phyloP scores from a whole-genome alignment of 257 asterid genomes.

The Nemophila menziesii region DNA sequence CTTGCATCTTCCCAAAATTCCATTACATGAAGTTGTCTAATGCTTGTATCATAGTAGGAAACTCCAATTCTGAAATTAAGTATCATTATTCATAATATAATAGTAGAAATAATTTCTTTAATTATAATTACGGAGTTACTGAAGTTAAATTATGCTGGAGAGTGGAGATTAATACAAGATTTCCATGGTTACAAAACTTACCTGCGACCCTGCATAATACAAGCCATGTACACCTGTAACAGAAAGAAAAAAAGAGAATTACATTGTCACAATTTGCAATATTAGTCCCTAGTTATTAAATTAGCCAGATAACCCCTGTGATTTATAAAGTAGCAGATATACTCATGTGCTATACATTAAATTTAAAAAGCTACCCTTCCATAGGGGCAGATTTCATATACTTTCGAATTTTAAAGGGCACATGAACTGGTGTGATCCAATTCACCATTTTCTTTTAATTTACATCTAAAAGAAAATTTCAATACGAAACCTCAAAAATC shows the following conservation, averaged over 20 bases:
- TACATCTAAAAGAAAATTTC: too few species aligned
- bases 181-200: conserved; percentile 16
- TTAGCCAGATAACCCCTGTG: too few species aligned
- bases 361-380: too few species aligned
- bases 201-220: conserved; percentile 81
- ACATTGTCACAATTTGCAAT: not conserved
- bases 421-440: too few species aligned
- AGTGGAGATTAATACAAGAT: not conserved
- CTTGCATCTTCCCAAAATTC: conserved; percentile 86
- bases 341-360: too few species aligned
- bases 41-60: conserved; percentile 68
- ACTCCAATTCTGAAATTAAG: conserved; percentile 66
- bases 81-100: conserved; percentile 1
- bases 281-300: too few species aligned
- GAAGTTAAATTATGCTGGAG: not conserved
- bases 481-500: too few species aligned
- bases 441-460: too few species aligned
- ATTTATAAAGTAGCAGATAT: too few species aligned
- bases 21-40: conserved; percentile 65
- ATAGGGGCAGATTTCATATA: too few species aligned
- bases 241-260: conserved; percentile 6
- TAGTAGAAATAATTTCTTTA: not conserved
- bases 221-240: conserved; percentile 87
- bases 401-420: too few species aligned
- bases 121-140: not conserved